Percentiles rank a stretch among this genome's conserved stretches.
Conservation (phyloP, 352 stramenopile species). For the Phytophthora palmivora region DNA sequence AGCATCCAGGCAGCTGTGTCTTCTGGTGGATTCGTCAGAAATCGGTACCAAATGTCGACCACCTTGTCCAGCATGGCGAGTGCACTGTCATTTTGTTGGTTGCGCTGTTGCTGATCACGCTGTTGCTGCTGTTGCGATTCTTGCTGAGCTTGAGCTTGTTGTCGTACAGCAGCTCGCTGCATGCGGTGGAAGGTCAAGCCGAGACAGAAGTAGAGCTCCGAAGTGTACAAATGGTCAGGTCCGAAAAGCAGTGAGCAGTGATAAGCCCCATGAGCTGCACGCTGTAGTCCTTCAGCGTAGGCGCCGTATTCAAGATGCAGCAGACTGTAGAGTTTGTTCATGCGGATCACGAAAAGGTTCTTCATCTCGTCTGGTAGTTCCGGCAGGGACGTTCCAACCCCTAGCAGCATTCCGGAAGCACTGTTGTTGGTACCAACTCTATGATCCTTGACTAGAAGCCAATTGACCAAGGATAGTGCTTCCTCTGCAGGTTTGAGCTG, state of each 20-base stretch:
- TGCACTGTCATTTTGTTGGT: slow-evolving; percentile 52
- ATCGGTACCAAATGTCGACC: slow-evolving; percentile 83
- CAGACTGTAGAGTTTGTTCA: slow-evolving; percentile 80
- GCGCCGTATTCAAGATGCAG: slow-evolving; percentile 61
- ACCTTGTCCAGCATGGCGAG: slow-evolving; percentile 81
- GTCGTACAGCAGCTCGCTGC: slow-evolving; percentile 34
- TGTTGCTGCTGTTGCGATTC: slow-evolving; percentile 32
- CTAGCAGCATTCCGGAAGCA: slow-evolving; percentile 13
- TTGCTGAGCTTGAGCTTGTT: slow-evolving; percentile 27
- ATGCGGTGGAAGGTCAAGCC: slow-evolving; percentile 67
- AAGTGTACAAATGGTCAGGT: slow-evolving; percentile 77
- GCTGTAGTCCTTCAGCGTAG: slow-evolving; percentile 62
- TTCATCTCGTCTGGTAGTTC: slow-evolving; percentile 62
- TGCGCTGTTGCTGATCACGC: slow-evolving; percentile 38
- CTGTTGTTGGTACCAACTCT: slow-evolving; percentile 22
- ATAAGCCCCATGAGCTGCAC: slow-evolving; percentile 71
- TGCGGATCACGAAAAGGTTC: slow-evolving; percentile 67
- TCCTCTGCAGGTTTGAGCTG: slow-evolving; percentile 74
- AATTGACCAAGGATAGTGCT: slow-evolving; percentile 74
- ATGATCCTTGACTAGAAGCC: slow-evolving; percentile 70
- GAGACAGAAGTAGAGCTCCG: slow-evolving; percentile 78
- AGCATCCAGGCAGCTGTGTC: slow-evolving; percentile 72
- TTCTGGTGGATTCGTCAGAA: slow-evolving; percentile 73
- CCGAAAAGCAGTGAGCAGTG: slow-evolving; percentile 76
- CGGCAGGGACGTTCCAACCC: background rate